These are phyloP conservation scores for Backusella westeae DNA, from an alignment of 192 early-diverging fungal genomes.

Conservation along the genomic window DNA sequence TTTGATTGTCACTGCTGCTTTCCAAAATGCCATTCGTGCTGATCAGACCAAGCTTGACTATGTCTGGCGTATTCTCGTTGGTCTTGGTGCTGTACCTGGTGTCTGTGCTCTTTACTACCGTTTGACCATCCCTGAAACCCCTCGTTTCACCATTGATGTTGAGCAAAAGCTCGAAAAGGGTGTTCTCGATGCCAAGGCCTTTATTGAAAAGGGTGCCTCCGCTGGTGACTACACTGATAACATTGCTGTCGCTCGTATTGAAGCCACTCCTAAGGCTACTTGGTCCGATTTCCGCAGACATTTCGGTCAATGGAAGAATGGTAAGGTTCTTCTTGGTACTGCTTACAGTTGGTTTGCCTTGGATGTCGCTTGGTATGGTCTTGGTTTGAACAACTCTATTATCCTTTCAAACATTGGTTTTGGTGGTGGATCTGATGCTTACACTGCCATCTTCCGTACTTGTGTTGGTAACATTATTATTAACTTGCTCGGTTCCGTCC, in stretches of 20 bases:
- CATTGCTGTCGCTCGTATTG: constrained; percentile 26
- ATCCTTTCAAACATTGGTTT: constrained; percentile 74
- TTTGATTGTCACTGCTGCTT: constrained; percentile 68
- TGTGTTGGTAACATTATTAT: constrained; percentile 92
- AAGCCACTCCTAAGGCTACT: constrained; percentile 34
- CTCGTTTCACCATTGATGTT: constrained; percentile 77
- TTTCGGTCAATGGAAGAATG: constrained; percentile 80
- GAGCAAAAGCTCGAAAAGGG: constrained; percentile 69
- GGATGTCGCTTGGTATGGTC: constrained; percentile 81
- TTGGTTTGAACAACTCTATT: constrained; percentile 78
- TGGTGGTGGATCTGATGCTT: constrained; percentile 35
- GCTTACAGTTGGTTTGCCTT: constrained; percentile 75
- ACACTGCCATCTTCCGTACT: constrained; percentile 64
- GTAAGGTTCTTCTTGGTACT: constrained; percentile 76
- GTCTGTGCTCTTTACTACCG: constrained; percentile 88
- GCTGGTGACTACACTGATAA: constrained; percentile 46
- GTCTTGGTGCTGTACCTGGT: constrained; percentile 82
- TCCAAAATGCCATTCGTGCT: constrained; percentile 62
- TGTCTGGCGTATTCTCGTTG: constrained; percentile 91
- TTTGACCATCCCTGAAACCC: constrained; percentile 91
- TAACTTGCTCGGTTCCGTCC: constrained; percentile 80
- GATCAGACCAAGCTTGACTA: constrained; percentile 70
- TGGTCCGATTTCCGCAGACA: constrained; percentile 60
- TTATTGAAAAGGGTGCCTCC: constrained; percentile 40
- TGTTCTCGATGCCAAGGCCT: constrained; percentile 43